Percentiles rank a stretch among this genome's conserved stretches.
Evolutionary conservation across 768 basidiomycete species (phyloP).

Genomic region (Phanerochaete sordida): DNA sequence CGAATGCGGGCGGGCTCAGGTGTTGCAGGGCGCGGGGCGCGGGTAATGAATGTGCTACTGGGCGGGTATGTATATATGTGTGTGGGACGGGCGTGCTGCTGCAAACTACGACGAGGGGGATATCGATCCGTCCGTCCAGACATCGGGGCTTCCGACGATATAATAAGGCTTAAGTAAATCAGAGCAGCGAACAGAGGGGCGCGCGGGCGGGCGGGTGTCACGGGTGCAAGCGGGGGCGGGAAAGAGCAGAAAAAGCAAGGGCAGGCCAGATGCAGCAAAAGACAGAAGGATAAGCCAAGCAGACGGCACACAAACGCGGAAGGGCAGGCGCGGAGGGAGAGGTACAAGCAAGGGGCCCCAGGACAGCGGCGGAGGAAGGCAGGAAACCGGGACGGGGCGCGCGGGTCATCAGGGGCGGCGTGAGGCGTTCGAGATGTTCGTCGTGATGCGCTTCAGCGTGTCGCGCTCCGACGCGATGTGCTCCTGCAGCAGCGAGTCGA

Average conservation of each 20-base stretch:
- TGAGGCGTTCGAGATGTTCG: slow-evolving; percentile 23
- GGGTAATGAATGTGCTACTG: neutral
- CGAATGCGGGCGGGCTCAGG: too few species aligned
- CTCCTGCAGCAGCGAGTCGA: slow-evolving; percentile 78
- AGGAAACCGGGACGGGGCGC: neutral
- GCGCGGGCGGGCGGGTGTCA: neutral
- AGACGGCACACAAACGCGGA: neutral
- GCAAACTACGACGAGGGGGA: neutral
- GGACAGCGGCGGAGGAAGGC: neutral
- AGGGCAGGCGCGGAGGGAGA: neutral
- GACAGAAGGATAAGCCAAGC: neutral
- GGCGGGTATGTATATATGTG: neutral
- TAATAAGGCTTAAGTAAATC: neutral
- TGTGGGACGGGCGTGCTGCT: neutral
- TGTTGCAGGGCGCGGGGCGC: neutral
- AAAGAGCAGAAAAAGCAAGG: neutral
- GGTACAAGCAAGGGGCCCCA: neutral
- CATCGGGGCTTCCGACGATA: neutral
- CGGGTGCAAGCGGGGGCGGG: too few species aligned
- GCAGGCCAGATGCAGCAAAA: neutral
- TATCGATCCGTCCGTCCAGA: neutral
- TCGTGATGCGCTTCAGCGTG: slow-evolving; percentile 72
- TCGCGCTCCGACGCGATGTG: slow-evolving; percentile 86
- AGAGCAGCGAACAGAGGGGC: neutral
- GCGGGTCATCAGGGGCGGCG: neutral